Percentiles rank a stretch among this genome's conserved stretches.
Conservation (phyloP, 73 alveolate species). For the Tetrahymena thermophila region DNA sequence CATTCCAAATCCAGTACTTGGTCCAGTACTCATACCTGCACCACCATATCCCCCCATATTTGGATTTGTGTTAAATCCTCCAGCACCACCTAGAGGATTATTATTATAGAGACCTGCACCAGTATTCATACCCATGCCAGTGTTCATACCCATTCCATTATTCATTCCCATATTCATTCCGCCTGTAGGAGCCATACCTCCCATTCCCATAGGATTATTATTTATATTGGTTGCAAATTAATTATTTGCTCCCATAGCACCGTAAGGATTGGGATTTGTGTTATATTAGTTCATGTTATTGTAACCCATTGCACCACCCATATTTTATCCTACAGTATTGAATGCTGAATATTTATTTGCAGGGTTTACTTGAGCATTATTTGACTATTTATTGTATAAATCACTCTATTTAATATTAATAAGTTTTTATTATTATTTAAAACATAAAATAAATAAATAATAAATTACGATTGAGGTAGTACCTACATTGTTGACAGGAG, state of each 20-base stretch:
- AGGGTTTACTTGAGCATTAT: background rate
- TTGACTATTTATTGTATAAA: background rate
- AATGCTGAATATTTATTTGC: background rate
- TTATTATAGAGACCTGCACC: background rate
- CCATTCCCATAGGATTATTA: background rate
- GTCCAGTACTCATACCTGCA: background rate
- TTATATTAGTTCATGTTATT: background rate
- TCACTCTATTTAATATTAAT: background rate
- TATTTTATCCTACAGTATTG: background rate
- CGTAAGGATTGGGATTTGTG: background rate
- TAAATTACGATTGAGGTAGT: background rate
- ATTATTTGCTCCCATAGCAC: background rate
- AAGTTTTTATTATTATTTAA: background rate
- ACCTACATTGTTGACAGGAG: background rate
- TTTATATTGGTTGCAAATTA: background rate
- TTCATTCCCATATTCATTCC: background rate
- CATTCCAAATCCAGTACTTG: background rate
- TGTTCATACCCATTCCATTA: background rate
- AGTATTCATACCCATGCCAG: background rate
- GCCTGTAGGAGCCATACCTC: no score
- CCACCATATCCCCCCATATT: conserved; percentile 1
- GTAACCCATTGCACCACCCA: background rate
- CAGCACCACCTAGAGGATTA: background rate
- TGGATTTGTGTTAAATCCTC: background rate
- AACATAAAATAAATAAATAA: no score